Conservation (phyloP, 257 asterid genomes). For the Catharanthus roseus region DNA sequence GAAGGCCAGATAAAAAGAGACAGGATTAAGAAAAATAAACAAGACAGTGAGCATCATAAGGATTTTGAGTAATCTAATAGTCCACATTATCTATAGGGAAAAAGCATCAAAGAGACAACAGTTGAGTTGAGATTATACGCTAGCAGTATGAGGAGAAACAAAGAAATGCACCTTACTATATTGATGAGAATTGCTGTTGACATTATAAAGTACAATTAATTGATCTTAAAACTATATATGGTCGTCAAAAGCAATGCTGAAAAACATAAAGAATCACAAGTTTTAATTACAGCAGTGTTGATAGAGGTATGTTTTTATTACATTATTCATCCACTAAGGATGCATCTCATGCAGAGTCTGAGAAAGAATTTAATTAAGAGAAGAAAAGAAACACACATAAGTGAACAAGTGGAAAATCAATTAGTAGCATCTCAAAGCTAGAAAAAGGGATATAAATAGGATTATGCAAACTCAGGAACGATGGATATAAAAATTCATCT, state of each 20-base stretch:
- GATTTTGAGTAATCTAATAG: neutral
- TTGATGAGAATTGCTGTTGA: neutral
- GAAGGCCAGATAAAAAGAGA: conserved; percentile 15
- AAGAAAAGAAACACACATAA: neutral
- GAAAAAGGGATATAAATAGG: neutral
- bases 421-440: neutral
- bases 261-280: neutral
- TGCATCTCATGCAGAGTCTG: neutral
- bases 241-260: neutral
- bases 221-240: too few relatives aligned
- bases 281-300: neutral
- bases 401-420: too few relatives aligned
- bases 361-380: neutral
- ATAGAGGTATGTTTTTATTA: neutral
- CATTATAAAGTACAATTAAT: too few relatives aligned
- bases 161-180: neutral
- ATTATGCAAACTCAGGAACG: neutral
- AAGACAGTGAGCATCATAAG: neutral
- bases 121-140: neutral
- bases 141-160: neutral
- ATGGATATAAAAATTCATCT: too few relatives aligned
- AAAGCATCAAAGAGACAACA: neutral
- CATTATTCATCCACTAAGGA: neutral
- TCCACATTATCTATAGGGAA: too few relatives aligned
- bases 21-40: neutral